phyloP scores from a whole-genome alignment of 2,329 filamentous ascomycete species.

The Colletotrichum coccodes region DNA sequence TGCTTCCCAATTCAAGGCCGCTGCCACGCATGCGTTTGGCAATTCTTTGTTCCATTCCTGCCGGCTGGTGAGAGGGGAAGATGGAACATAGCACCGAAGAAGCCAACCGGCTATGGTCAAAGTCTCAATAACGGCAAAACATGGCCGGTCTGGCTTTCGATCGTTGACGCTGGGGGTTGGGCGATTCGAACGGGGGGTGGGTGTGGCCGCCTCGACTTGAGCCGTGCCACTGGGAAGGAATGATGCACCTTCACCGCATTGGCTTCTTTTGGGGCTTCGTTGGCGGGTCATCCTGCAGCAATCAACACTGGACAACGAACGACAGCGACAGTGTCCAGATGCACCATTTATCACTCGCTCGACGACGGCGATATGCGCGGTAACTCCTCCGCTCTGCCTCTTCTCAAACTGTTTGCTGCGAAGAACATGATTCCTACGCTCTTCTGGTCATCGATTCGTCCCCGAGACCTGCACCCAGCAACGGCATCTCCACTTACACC shows the following conservation, averaged over 20 bases:
- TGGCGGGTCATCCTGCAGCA: constrained; percentile 30
- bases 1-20: neutral
- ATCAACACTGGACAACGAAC: constrained; percentile 17
- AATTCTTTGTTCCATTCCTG: neutral
- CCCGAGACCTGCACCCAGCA: neutral
- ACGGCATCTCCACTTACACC: constrained; percentile 19
- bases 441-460: neutral
- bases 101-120: neutral
- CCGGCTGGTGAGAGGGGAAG: neutral
- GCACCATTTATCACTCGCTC: constrained; percentile 18
- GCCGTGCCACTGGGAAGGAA: constrained; percentile 20
- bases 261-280: constrained; percentile 17
- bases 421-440: neutral
- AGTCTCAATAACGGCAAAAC: neutral
- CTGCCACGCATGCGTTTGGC: neutral
- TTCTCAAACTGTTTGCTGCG: neutral
- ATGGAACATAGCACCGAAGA: neutral
- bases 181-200: constrained; percentile 13
- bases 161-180: neutral
- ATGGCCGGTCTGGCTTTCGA: neutral
- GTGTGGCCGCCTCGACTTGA: constrained; percentile 12
- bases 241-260: constrained; percentile 18
- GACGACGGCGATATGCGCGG: neutral
- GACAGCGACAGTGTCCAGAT: constrained; percentile 15
- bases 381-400: neutral